Evolutionary conservation across 257 asterid genomes (phyloP).

Genomic region (Buddleja alternifolia): DNA sequence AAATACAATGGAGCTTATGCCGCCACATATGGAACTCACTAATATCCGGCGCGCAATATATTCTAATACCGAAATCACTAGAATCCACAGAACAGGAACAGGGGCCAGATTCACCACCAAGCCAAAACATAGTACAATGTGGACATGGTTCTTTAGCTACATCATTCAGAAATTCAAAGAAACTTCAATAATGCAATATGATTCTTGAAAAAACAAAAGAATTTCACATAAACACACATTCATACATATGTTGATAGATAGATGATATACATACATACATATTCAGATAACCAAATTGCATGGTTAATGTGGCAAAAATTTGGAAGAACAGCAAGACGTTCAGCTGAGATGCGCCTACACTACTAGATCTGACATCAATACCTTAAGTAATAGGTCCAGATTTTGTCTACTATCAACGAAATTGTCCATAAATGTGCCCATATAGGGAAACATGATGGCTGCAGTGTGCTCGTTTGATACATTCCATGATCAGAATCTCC

Average conservation of each 20-base stretch:
- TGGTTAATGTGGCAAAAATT: neutral
- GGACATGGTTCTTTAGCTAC: neutral
- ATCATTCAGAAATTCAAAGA: neutral
- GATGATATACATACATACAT: neutral
- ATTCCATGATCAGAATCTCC: neutral
- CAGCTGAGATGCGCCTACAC: neutral
- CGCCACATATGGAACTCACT: constrained; percentile 3
- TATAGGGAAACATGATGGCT: neutral
- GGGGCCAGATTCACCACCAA: no score
- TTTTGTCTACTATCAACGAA: neutral
- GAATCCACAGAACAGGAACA: no score
- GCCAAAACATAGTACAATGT: no score
- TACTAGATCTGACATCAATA: neutral
- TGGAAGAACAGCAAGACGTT: neutral
- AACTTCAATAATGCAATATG: neutral
- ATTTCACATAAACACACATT: no score
- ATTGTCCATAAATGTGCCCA: neutral
- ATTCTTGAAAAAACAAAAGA: neutral
- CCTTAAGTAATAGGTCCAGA: neutral
- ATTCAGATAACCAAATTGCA: neutral
- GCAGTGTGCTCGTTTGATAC: neutral
- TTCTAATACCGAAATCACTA: neutral
- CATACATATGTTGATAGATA: no score
- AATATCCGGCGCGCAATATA: constrained; percentile 1
- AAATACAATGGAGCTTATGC: constrained; percentile 4